Conservation (phyloP, 192 early-diverging fungal species). For the Haplosporangium gracile region DNA sequence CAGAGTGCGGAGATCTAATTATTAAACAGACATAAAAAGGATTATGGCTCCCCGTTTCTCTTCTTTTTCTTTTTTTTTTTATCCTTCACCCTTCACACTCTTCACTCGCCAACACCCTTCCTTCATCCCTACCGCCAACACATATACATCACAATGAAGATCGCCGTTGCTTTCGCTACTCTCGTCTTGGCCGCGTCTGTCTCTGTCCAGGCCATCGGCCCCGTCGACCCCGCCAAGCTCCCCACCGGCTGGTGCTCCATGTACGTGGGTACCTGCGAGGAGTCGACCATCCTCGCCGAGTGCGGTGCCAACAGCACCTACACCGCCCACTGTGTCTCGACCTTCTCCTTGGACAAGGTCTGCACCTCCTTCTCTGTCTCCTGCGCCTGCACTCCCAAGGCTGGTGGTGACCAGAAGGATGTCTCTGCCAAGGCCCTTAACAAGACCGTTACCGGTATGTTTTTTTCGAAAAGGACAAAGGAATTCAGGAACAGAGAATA, state of each 20-base stretch:
- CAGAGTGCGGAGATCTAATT: background rate
- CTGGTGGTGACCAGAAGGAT: conserved; percentile 23
- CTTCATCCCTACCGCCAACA: background rate
- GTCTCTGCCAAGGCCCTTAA: conserved; percentile 33
- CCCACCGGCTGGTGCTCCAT: conserved; percentile 35
- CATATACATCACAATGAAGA: conserved; percentile 31
- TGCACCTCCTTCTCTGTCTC: conserved; percentile 33
- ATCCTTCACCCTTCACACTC: background rate
- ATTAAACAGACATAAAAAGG: background rate
- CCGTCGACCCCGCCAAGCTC: conserved; percentile 44
- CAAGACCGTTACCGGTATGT: conserved; percentile 24
- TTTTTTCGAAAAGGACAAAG: background rate
- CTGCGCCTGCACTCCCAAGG: conserved; percentile 20
- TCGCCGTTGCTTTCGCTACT: background rate
- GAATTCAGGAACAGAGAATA: background rate
- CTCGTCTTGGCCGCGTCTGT: conserved; percentile 10
- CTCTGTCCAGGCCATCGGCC: conserved; percentile 29
- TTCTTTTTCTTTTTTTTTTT: conserved; percentile 2
- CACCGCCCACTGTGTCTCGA: conserved; percentile 12
- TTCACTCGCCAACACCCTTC: background rate
- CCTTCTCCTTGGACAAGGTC: conserved; percentile 27
- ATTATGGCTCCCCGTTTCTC: background rate
- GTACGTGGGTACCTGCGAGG: conserved; percentile 8
- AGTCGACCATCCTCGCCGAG: background rate
- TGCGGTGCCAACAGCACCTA: conserved; percentile 34